Conservation (phyloP, 2,329 filamentous ascomycete species). For the Hypoxylon sp. region DNA sequence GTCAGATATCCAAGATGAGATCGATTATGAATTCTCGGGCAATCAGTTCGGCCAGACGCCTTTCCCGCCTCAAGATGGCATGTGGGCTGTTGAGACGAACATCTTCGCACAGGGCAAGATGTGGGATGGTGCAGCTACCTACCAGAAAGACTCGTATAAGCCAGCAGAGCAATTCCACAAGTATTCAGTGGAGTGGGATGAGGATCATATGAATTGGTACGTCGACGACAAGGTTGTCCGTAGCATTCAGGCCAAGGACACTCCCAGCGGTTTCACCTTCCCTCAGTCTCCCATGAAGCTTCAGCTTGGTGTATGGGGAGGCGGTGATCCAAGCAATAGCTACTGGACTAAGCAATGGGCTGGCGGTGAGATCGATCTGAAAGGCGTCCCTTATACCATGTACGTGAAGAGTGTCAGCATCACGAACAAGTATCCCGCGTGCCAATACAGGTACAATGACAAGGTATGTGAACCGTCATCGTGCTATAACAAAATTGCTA, state of each 20-base stretch:
- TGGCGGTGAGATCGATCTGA: slow-evolving; percentile 50
- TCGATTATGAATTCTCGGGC: slow-evolving; percentile 52
- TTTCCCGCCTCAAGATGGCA: slow-evolving; percentile 49
- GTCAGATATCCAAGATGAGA: slow-evolving; percentile 52
- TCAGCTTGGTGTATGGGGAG: slow-evolving; percentile 51
- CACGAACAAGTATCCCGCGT: slow-evolving; percentile 52
- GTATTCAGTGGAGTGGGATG: slow-evolving; percentile 53
- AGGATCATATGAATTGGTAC: slow-evolving; percentile 48
- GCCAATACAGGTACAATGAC: slow-evolving; percentile 50
- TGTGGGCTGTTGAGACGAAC: slow-evolving; percentile 47
- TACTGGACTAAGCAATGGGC: slow-evolving; percentile 51
- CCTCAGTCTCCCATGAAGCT: slow-evolving; percentile 52
- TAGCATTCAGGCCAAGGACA: slow-evolving; percentile 44
- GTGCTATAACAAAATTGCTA: slow-evolving; percentile 26
- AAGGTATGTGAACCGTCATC: slow-evolving; percentile 39
- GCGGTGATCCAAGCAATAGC: slow-evolving; percentile 48
- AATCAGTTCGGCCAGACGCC: slow-evolving; percentile 50
- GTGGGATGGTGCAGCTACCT: slow-evolving; percentile 50
- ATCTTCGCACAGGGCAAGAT: slow-evolving; percentile 49
- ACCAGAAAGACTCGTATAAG: slow-evolving; percentile 46
- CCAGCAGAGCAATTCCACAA: slow-evolving; percentile 51
- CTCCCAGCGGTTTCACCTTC: slow-evolving; percentile 45
- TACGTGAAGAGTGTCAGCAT: slow-evolving; percentile 52
- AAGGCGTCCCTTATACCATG: slow-evolving; percentile 48
- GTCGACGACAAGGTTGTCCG: slow-evolving; percentile 49